Conservation (phyloP, 1,139 yeast genomes). For the Pneumocystis wakefieldiae region DNA sequence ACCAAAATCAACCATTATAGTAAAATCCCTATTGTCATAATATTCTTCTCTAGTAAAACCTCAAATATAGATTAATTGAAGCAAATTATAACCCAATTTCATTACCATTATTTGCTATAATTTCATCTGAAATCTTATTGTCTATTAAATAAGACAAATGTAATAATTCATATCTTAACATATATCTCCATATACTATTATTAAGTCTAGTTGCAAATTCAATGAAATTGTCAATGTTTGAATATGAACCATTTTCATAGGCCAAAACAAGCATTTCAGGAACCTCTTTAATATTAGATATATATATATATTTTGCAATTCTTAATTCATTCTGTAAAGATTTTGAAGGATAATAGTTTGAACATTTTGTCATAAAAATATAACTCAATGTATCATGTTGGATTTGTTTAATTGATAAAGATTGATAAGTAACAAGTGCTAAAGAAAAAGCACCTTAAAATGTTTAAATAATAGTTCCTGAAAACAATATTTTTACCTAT, state of each 20-base stretch:
- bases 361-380: slow-evolving; percentile 30
- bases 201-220: slow-evolving; percentile 27
- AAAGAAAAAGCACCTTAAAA: slow-evolving; percentile 30
- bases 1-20: not conserved
- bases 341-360: slow-evolving; percentile 16
- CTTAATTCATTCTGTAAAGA: slow-evolving; percentile 2
- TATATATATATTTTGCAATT: slow-evolving; percentile 28
- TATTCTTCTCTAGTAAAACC: not conserved
- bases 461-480: not conserved
- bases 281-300: slow-evolving; percentile 38
- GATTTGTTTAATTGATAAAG: slow-evolving; percentile 53
- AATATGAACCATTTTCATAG: slow-evolving; percentile 40
- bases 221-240: slow-evolving; percentile 47
- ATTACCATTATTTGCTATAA: not conserved
- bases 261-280: slow-evolving; percentile 34
- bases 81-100: not conserved
- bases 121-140: not conserved
- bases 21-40: not conserved
- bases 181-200: slow-evolving; percentile 13
- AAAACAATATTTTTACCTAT: slow-evolving; percentile 24
- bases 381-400: slow-evolving; percentile 68
- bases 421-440: slow-evolving; percentile 38
- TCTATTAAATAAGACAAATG: not conserved
- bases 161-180: not conserved
- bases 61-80: not conserved